Evolutionary conservation across 2,329 filamentous ascomycete species (phyloP), one percentile per base, ranked within the genome.

Genomic region (Sclerotinia sclerotiorum): DNA sequence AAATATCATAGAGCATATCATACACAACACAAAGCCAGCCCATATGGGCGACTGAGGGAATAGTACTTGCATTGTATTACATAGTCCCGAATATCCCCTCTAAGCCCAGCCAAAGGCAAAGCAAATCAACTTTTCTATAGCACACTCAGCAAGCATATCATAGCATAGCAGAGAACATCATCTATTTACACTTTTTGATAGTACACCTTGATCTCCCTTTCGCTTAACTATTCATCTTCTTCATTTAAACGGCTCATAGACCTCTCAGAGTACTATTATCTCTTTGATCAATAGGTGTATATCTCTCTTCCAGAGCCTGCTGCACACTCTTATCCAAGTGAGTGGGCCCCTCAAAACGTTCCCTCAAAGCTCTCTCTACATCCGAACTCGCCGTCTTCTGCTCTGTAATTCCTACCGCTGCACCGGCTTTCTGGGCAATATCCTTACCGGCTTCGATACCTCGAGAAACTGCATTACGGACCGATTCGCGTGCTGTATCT

Each of bases 261-360:
- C 78, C 79, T 35, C 77, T 77, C 60, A 82, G 67, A 29, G 74
- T 71, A 54, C 78, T 76, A 60, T 79, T 78, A 15, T 77, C 75
- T 55, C 73, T 79, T 69, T 72, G 44, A 46, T 78, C 80, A 69
- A 84, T 77, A 0, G 82, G 82, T 72, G 76, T 81, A 74, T 88
- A 88, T 73, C 86, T 80, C 75, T 87, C 84, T 61, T 79, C 81
- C 65, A 89, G 77, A 54, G 82, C 80, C 75, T 87, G 83, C 70
- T 85, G 81, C 27, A 84, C 83, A 57, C 80, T 84, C 78, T 83
- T 83, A 69, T 81, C 79, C 71, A 81, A 75, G 8, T 77, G 77
- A 54, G 71, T 69, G 6, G 79, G 74, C 72, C 80, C 81, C 76
- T 83, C 79, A 72, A 83, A 88, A 62, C 86, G 80, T 78, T 87